Conservation (phyloP, 345 rosid genomes). For the Eucalyptus tenuipes region DNA sequence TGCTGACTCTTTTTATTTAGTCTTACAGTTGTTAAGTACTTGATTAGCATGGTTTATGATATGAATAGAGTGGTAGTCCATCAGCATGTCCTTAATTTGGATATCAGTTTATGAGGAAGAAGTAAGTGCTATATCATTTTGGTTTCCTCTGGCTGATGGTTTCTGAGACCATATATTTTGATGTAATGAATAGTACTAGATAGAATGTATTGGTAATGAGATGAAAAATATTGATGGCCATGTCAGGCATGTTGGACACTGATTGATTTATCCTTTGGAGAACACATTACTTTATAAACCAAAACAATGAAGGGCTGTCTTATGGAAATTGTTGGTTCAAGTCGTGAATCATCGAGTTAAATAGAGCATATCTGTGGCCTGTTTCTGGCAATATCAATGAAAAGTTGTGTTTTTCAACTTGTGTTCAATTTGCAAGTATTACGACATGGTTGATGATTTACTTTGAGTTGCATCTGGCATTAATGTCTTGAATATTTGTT, state of each 20-base stretch:
- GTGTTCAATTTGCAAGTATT: background rate
- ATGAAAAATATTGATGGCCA: background rate
- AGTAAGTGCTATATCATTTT: background rate
- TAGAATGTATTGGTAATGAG: background rate
- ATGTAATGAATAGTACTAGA: background rate
- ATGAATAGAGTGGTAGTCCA: background rate
- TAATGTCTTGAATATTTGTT: background rate
- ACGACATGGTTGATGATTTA: background rate
- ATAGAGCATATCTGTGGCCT: background rate
- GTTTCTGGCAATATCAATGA: background rate
- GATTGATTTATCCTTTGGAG: background rate
- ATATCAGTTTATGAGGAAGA: background rate
- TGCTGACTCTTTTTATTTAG: background rate
- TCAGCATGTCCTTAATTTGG: background rate
- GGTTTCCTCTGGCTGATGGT: background rate
- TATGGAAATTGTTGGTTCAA: no score
- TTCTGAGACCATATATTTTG: background rate
- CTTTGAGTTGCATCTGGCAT: background rate
- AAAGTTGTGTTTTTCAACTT: background rate
- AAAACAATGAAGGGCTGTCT: background rate
- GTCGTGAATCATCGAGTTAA: background rate
- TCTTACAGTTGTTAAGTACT: background rate
- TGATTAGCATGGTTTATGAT: background rate
- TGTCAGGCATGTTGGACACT: background rate
- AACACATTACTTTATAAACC: background rate